Conservation (phyloP, 2,329 filamentous ascomycete species). For the Mycosphaerelloides madeirae region DNA sequence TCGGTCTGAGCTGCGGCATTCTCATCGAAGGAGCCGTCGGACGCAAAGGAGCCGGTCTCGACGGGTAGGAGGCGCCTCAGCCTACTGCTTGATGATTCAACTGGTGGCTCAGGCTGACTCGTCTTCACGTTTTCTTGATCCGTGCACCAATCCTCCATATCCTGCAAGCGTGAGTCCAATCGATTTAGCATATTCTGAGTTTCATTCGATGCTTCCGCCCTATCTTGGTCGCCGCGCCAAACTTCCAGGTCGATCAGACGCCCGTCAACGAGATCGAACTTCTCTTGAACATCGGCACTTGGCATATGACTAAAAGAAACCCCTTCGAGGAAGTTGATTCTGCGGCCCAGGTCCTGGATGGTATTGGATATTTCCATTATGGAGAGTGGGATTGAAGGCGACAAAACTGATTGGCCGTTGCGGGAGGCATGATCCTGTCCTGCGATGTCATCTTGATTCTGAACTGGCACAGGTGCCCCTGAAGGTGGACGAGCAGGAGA, state of each 20-base stretch:
- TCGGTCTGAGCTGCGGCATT: slow-evolving; percentile 34
- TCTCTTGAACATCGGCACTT: slow-evolving; percentile 66
- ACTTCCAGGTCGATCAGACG: slow-evolving; percentile 66
- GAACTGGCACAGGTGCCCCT: background rate
- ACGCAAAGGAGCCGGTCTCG: slow-evolving; percentile 38
- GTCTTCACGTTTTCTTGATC: slow-evolving; percentile 16
- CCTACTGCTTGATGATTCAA: slow-evolving; percentile 26
- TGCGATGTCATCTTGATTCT: background rate
- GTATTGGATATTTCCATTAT: slow-evolving; percentile 51
- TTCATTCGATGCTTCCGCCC: slow-evolving; percentile 31
- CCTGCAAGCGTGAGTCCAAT: slow-evolving; percentile 60
- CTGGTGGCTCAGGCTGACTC: slow-evolving; percentile 26
- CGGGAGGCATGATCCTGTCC: background rate
- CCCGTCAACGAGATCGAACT: slow-evolving; percentile 61
- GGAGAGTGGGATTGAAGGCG: no score
- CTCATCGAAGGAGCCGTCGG: slow-evolving; percentile 33
- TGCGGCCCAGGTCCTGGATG: slow-evolving; percentile 44
- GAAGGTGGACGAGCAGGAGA: background rate
- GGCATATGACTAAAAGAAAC: slow-evolving; percentile 61
- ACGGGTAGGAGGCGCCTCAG: slow-evolving; percentile 30
- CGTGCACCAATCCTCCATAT: slow-evolving; percentile 54
- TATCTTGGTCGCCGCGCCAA: slow-evolving; percentile 32
- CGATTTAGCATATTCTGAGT: slow-evolving; percentile 29
- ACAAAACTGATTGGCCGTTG: no score
- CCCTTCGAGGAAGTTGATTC: slow-evolving; percentile 65